These are phyloP conservation scores for Amanita rubescens DNA, from an alignment of 768 basidiomycete species.

Conservation along the genomic window DNA sequence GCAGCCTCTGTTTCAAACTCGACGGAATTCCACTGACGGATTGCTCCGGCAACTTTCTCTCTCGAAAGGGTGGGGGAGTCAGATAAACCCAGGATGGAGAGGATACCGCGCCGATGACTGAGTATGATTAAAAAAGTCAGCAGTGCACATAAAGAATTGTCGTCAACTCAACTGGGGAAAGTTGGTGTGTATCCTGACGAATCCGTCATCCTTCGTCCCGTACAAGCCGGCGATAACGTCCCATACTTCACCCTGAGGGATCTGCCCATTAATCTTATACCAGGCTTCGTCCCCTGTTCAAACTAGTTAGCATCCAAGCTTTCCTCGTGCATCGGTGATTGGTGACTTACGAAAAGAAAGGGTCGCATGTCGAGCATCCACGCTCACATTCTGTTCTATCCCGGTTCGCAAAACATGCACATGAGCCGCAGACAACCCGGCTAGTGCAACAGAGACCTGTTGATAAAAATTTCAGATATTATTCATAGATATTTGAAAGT, in stretches of 20 bases:
- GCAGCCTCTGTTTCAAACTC: constrained; percentile 44
- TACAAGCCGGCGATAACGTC: constrained; percentile 49
- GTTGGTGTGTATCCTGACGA: constrained; percentile 54
- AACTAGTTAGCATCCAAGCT: background rate
- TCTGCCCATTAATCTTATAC: constrained; percentile 36
- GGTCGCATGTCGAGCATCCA: constrained; percentile 49
- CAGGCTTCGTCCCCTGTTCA: constrained; percentile 41
- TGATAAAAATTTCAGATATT: background rate
- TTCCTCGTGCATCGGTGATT: background rate
- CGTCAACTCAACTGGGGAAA: constrained; percentile 49
- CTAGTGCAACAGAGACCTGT: constrained; percentile 41
- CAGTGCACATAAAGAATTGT: background rate
- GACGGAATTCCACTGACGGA: constrained; percentile 33
- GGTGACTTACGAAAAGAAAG: constrained; percentile 42
- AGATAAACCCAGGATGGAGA: constrained; percentile 34
- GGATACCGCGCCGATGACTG: constrained; percentile 46
- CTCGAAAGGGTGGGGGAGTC: constrained; percentile 23
- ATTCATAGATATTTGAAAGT: background rate
- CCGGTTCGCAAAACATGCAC: constrained; percentile 41
- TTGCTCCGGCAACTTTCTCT: constrained; percentile 29
- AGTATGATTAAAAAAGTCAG: background rate
- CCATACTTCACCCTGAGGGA: constrained; percentile 29
- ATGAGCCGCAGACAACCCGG: constrained; percentile 46
- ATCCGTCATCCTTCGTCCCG: constrained; percentile 39
- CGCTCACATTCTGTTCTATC: constrained; percentile 37